Evolutionary conservation across 306 rosid species (phyloP).

Genomic region (Ammopiptanthus mongolicus): DNA sequence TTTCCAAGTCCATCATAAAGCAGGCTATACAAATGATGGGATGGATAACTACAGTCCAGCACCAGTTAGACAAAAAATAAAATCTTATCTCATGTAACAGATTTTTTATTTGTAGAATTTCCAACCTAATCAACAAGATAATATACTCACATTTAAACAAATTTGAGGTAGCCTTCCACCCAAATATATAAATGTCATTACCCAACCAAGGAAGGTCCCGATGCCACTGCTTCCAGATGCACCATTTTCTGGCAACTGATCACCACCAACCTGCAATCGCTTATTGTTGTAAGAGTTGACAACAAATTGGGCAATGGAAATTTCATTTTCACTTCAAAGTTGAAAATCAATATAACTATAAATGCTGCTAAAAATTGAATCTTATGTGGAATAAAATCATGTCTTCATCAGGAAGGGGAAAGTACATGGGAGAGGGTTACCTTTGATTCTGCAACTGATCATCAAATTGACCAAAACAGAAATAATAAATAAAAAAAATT

Average conservation of each 20-base stretch:
- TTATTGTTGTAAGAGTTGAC: constrained; percentile 1
- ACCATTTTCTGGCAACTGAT: constrained; percentile 30
- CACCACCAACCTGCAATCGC: constrained; percentile 39
- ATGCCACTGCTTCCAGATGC: constrained; percentile 32
- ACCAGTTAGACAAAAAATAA: background rate
- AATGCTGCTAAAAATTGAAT: background rate
- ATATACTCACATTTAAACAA: constrained; percentile 61
- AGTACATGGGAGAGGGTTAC: background rate
- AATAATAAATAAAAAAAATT: background rate
- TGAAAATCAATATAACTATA: background rate
- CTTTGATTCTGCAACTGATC: background rate
- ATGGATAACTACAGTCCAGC: background rate
- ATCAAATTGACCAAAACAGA: background rate
- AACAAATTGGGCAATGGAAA: constrained; percentile 1
- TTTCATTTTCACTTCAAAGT: background rate
- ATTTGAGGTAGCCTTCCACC: constrained; percentile 91
- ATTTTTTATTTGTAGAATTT: background rate
- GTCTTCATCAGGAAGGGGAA: background rate
- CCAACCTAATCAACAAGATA: constrained; percentile 8
- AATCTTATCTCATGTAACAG: background rate
- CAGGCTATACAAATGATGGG: constrained; percentile 2
- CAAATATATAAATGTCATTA: constrained; percentile 74
- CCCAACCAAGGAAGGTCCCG: constrained; percentile 78
- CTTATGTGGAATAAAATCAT: background rate
- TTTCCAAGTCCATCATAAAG: constrained; percentile 7